Evolutionary conservation across 2,329 filamentous ascomycete genomes (phyloP), one percentile per base, ranked within the genome.

Genomic region (Aureobasidium sp.): DNA sequence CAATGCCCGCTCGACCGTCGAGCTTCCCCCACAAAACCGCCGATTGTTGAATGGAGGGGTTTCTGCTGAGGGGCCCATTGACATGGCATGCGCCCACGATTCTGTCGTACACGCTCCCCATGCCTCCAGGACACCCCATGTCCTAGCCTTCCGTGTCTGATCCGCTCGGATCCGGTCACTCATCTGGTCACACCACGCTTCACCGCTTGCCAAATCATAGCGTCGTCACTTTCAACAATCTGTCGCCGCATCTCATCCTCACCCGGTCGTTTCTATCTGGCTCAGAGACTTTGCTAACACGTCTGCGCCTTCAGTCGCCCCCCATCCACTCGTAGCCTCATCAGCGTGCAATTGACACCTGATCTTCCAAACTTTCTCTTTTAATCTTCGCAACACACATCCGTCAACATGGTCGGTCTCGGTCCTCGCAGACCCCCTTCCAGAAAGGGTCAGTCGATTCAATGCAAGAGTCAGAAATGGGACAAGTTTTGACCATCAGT

Each of bases 361-460:
- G 21, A 10, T 19, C 24, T 4, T 30, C 7, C 25, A 49, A 6
- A 45, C 4, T 11, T 24, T 10, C 14, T 19, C 48, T 30, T 14
- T n/a, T 34, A 38, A 38, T 17, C 48, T 12, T 8, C 37, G 1
- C 27, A 32, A 41, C 47, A 41, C 37, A 45, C 37, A 58, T 54
- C 56, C 57, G 64, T 63, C 70, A 78, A 64, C 45, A 86, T 86
- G 83, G 81, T 84, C 61, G 78, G 79, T 63, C 62, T 83, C 57
- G 79, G 80, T 66, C 79, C 83, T 59, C 81, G 80, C 68, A 79
- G 76, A 65, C 76, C 77, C 58, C 83, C 81, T 37, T 84, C 81
- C 71, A 81, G 84, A 65, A 88, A 86, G 79, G 86, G 86, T 86
- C 79, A 69, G 81, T 79, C 45, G n/a, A n/a, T 3, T n/a, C 34